Conservation (phyloP, 768 basidiomycete species). For the Pleurotus citrinopileatus region DNA sequence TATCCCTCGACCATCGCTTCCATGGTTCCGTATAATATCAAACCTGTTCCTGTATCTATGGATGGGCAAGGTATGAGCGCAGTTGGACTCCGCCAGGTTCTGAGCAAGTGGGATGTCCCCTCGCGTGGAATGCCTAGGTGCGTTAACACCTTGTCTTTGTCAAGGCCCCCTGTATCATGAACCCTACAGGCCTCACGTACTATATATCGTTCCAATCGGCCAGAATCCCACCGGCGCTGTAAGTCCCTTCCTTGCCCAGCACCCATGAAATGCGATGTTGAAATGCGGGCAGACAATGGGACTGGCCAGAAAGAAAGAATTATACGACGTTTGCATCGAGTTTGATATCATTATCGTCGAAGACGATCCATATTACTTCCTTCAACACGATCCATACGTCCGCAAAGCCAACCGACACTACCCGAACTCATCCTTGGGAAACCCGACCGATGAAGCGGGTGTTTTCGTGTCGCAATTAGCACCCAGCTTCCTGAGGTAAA, state of each 20-base stretch:
- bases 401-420: conserved; percentile 34
- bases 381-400: conserved; percentile 59
- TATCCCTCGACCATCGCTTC: conserved; percentile 55
- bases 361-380: conserved; percentile 81
- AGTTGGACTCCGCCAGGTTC: conserved; percentile 52
- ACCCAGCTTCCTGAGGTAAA: conserved; percentile 59
- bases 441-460: conserved; percentile 32
- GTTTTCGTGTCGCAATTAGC: conserved; percentile 51
- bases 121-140: conserved; percentile 56
- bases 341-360: conserved; percentile 79
- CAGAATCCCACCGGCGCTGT: conserved; percentile 83
- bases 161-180: conserved; percentile 3
- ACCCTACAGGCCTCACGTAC: conserved; percentile 54
- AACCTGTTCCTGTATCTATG: conserved; percentile 57
- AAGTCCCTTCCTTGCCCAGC: conserved; percentile 22
- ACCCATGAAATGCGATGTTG: not conserved
- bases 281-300: conserved; percentile 50
- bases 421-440: not conserved
- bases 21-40: conserved; percentile 39
- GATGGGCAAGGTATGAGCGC: conserved; percentile 71
- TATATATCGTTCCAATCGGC: conserved; percentile 78
- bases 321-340: conserved; percentile 81
- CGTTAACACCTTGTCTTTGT: conserved; percentile 6
- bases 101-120: conserved; percentile 65
- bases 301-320: conserved; percentile 62